Conservation (phyloP, 495 filamentous ascomycete species). For the Aspergillus hancockii region DNA sequence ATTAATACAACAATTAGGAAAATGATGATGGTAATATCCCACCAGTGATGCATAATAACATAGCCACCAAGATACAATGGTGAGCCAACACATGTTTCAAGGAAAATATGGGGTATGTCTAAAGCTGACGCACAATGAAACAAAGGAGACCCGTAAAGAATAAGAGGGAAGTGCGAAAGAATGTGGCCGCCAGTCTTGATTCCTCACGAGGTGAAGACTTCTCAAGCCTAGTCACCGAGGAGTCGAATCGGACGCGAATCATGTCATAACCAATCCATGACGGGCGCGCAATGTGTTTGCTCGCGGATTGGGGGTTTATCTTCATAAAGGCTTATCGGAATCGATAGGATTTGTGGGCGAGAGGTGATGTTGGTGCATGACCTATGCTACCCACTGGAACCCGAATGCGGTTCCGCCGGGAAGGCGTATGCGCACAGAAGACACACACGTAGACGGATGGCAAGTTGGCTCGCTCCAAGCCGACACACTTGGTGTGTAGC, state of each 20-base stretch:
- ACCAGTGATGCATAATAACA: constrained; percentile 7
- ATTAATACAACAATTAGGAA: constrained; percentile 29
- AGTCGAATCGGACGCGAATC: background rate
- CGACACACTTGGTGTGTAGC: constrained; percentile 79
- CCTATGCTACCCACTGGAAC: constrained; percentile 48
- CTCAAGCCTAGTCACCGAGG: background rate
- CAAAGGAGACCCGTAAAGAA: constrained; percentile 22
- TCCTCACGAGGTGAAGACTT: background rate
- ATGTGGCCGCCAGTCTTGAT: background rate
- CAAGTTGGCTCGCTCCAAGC: constrained; percentile 62
- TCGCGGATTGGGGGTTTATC: background rate
- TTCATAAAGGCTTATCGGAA: constrained; percentile 29
- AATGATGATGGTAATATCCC: constrained; percentile 7
- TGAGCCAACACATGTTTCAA: constrained; percentile 13
- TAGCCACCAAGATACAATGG: constrained; percentile 6
- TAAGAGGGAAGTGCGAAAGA: constrained; percentile 6
- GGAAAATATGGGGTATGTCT: constrained; percentile 24
- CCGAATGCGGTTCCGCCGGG: constrained; percentile 64
- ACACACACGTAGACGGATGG: constrained; percentile 79
- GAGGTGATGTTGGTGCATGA: constrained; percentile 54
- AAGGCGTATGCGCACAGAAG: constrained; percentile 76
- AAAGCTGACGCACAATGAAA: constrained; percentile 16
- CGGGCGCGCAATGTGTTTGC: background rate
- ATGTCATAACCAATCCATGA: background rate
- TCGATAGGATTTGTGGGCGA: constrained; percentile 67